Evolutionary conservation across 805 yeast species (phyloP), one percentile per base, ranked within the genome.

Genomic region (Scheffersomyces coipomensis): DNA sequence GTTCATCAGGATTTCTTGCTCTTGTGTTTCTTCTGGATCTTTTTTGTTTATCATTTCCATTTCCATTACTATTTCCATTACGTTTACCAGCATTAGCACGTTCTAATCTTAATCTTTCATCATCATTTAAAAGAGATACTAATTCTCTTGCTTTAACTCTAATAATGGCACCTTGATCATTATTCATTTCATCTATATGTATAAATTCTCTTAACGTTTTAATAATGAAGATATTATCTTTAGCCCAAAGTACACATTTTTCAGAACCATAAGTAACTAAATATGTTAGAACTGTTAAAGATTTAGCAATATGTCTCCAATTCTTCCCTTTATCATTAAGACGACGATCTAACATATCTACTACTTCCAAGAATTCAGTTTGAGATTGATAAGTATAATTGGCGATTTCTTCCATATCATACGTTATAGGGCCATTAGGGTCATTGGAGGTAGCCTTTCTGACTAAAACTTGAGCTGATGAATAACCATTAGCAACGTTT

Each of bases 231-330:
- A 90, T 60, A 58, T 91, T 90, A 56, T 88, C 96, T 56, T 81
- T 85, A 44, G 90, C 81, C 99, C 99, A 91, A 27, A 82, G 68
- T 5, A 90, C 96, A 53, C 90, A 91, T 53, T 85, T 83, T 49
- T 89, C 96, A 16, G 89, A 77, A 29, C 97, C 99, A 44, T 75
- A 77, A 50, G 93, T 79, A 15, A 90, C 88, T 42, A 90, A 70
- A 63, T 83, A 91, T 54, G 90, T 97, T 50, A 91, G 73, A n/a
- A 91, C 82, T 2, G 95, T 85, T 45, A 91, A 72, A 1, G 96
- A 83, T 62, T 91, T 93, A 46, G 95, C 90, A 35, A 91, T 90
- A 60, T 91, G 99, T 49, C 96, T 78, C 97, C 97, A 91, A 66
- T 91, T 86, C 61, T 89, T 90, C 45, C 98, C 98, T 69, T 90